Base-by-base conservation (phyloP, 768 basidiomycete species). In the Cyathus striatus region DNA sequence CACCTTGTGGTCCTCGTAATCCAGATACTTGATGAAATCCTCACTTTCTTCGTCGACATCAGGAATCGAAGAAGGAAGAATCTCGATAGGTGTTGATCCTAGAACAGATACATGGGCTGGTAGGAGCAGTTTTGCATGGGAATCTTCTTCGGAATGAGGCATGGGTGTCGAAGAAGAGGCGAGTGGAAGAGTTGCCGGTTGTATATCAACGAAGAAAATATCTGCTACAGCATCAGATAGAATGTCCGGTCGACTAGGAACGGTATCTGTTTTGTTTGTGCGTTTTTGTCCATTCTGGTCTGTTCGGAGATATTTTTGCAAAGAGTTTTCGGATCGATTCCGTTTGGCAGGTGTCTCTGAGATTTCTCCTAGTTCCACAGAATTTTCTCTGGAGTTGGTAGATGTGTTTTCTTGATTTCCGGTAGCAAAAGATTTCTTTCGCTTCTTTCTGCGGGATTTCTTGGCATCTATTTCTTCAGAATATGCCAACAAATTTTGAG, bases 11-110 rank as follows among this genome's bases (percentile, higher is more conserved):
- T 80, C 78, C 40, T 85, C 85, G 49, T 81, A 84, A 50, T 89
- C 86, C 18, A 90, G 67, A 54, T 86, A 89, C 41, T 90, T 79
- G 44, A 91, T 89, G 52, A 78, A 86, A 53, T 77, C 76, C n/a
- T n/a, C n/a, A 18, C 80, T 78, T 6, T 75, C 76, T 17, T 75
- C 76, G 17, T 81, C 78, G 12, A 69, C 66, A 26, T 75, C 64
- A 22, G 43, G 48, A 12, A 63, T 53, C 2, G 66, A 55, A 14
- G 73, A 64, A 12, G 68, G 58, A 14, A 79, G 57, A 16, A 82
- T 70, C 45, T 76, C 67, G 22, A 71, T 60, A 3, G 76, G 67
- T 12, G 66, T 59, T 34, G 59, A 65, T 17, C 69, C 71, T 41
- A 78, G 64, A 5, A 89, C 68, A 6, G 72, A 72, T 20, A 90